Base-by-base conservation (phyloP, 768 basidiomycete species). In the Gloeostereum incarnatum region DNA sequence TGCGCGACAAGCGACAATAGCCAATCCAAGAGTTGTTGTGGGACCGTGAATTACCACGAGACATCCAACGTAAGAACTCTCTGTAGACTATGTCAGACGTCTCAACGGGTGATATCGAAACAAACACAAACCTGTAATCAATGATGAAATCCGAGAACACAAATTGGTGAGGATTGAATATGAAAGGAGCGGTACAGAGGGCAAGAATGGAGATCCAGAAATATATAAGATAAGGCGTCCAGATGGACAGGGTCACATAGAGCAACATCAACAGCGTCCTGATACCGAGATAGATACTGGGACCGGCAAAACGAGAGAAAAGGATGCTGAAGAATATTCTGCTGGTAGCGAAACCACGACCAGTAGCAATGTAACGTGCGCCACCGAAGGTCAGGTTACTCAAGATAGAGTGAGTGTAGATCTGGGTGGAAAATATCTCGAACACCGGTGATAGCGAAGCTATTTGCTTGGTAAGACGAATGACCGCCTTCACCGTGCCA, bases 91-190 rank as follows among this genome's bases (percentile, higher is more conserved):
- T 31, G 16, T 29, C 38, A 38, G 39, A 29, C 21, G 37, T 44
- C 3, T 45, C 18, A 8, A 30, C 31, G 17, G 22, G 13, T 2
- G 16, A 40, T 17, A 19, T n/a, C 8, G 5, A 8, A 35, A 20
- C 25, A 14, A 35, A 31, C 33, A 60, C 75, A 52, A 52, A 83
- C 84, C 85, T 71, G 52, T 91, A 91, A 62, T 99, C 96, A 54
- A 98, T 87, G 58, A 98, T 75, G 61, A 93, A 99, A 60, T 99
- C 96, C 26, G 91, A 78, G 59, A 92, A 84, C 14, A 88, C 87
- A 65, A 99, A 99, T 61, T 98, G 96, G 59, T 99, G 96, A n/a
- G 96, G 96, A 57, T 98, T 99, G 76, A 98, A 99, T 52, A 97
- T 58, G 83, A 99, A 99, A 6, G 96, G 96, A 21, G 94, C 83